Base-by-base conservation (phyloP, 768 basidiomycete species). In the Crassisporium funariophilum region DNA sequence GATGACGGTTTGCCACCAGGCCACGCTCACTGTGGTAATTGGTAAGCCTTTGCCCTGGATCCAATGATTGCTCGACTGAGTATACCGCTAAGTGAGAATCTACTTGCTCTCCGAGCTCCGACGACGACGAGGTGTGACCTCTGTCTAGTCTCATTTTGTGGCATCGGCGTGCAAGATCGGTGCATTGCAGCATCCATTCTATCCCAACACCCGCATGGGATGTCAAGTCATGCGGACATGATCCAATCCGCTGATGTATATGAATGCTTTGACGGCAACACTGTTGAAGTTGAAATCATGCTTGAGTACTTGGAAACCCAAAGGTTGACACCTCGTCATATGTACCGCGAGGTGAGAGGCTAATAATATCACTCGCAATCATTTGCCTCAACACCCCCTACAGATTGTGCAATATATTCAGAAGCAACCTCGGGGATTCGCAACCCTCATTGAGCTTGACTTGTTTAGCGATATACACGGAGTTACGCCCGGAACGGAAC, bases 61-160 rank as follows among this genome's bases (percentile, higher is more conserved):
- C 16, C n/a, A 17, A 11, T 20, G 20, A 17, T 21, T 21, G 15
- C 15, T 34, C 15, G 44, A 44, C 27, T 47, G 29, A 19, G 41
- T 21, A 21, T 37, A 46, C 34, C 8, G 16, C 50, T 11, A 40
- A 90, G 88, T 58, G 91, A 91, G 66, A 88, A 79, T 58, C 60
- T 91, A 4, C 78, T 91, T 19, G 87, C 88, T 20, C 65, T 85
- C 3, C 72, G 68, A 23, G 88, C 91, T 10, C 91, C 91, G 11
- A 67, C 81, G 23, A 89, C 90, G n/a, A 79, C 87, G 19, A 85
- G 80, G 65, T 93, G 91, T 59, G 90, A 91, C 61, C 77, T 92
- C 52, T 93, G 91, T 54, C 82, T 83, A 49, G 82, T 88, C 6
- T 86, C 76, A 1, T 92, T 92, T 64, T 93, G 91, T 58, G 91